A percentile compares a stretch with the other conserved stretches of the same genome.
Evolutionary conservation across 768 basidiomycete genomes (phyloP).

Genomic region (Megacollybia marginata): DNA sequence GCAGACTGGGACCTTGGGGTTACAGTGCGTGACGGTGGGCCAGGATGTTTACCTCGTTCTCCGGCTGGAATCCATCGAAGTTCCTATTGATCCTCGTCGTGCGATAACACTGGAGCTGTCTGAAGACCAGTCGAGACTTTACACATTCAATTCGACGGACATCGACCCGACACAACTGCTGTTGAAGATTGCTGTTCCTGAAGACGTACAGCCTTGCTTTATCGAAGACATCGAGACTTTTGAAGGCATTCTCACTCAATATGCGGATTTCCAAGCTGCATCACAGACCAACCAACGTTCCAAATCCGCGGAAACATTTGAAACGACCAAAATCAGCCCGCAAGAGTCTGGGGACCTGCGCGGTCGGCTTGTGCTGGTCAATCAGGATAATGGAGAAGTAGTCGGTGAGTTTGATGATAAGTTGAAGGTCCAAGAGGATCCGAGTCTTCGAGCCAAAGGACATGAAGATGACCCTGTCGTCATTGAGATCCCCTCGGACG

Average conservation of each 20-base stretch:
- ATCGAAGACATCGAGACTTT: conserved; percentile 56
- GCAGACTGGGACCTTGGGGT: conserved; percentile 19
- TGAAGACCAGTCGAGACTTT: conserved; percentile 28
- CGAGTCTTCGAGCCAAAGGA: conserved; percentile 38
- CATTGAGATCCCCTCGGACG: conserved; percentile 56
- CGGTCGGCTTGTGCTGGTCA: conserved; percentile 63
- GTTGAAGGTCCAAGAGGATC: conserved; percentile 53
- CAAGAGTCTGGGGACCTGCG: conserved; percentile 27
- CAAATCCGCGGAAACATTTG: neutral
- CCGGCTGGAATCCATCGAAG: conserved; percentile 46
- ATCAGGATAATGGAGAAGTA: conserved; percentile 66
- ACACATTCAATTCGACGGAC: conserved; percentile 35
- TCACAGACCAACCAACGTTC: neutral
- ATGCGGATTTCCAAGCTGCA: conserved; percentile 36
- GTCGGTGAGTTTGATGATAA: conserved; percentile 60
- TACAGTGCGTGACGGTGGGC: conserved; percentile 56
- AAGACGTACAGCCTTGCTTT: conserved; percentile 24
- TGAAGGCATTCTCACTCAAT: conserved; percentile 61
- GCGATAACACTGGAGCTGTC: conserved; percentile 32
- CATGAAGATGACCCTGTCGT: conserved; percentile 61
- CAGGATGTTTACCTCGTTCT: conserved; percentile 64
- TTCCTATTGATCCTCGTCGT: conserved; percentile 51
- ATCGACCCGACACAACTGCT: conserved; percentile 28
- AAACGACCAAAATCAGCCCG: neutral
- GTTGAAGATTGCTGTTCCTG: conserved; percentile 25